Percentiles rank a stretch among this genome's conserved stretches.
These are phyloP conservation scores for Neurospora sublineolata DNA, from an alignment of 495 filamentous ascomycete species.

Conservation along the genomic window DNA sequence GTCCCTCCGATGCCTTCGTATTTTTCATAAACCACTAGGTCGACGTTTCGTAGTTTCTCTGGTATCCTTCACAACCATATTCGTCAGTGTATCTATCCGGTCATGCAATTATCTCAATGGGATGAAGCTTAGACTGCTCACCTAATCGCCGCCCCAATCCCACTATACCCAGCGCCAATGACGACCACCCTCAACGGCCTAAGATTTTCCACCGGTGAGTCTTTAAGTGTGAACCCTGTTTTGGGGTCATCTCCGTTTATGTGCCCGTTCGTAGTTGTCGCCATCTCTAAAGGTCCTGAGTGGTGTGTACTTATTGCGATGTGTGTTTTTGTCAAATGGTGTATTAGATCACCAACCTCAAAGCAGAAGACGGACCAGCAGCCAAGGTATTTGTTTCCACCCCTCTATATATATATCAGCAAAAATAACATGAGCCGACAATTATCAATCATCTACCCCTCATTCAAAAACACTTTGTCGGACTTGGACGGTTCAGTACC, in stretches of 20 bases:
- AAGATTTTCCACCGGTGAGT: conserved; percentile 32
- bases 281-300: background rate
- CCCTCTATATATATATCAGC: background rate
- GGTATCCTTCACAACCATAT: conserved; percentile 21
- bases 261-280: background rate
- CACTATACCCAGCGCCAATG: conserved; percentile 39
- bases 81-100: conserved; percentile 6
- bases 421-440: background rate
- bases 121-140: background rate
- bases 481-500: background rate
- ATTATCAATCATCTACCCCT: background rate
- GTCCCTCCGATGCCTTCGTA: conserved; percentile 31
- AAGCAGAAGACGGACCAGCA: background rate
- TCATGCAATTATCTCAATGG: background rate
- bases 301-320: background rate
- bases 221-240: conserved; percentile 23
- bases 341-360: background rate
- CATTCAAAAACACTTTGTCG: background rate
- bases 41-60: conserved; percentile 30
- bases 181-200: conserved; percentile 36
- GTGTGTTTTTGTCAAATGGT: background rate
- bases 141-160: conserved; percentile 33
- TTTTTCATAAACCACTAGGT: conserved; percentile 34
- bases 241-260: background rate
- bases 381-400: background rate